Evolutionary conservation across 2,329 filamentous ascomycete genomes (phyloP), one percentile per base, ranked within the genome.

Genomic region (Elsinoe ampelina): DNA sequence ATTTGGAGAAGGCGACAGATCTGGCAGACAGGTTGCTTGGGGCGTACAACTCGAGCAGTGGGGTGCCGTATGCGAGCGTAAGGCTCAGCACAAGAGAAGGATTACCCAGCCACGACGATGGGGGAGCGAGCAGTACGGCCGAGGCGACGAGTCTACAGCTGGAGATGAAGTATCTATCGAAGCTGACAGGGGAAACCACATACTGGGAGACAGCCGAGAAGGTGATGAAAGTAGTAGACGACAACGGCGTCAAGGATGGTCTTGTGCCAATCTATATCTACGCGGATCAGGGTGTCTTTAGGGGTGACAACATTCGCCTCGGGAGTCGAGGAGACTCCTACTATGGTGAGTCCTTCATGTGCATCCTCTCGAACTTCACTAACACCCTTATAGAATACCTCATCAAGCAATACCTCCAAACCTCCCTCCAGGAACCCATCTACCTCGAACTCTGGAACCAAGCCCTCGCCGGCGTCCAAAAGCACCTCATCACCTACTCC

Each of bases 361-460:
- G 2, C 26, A 32, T 5, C 11, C 4, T 2, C 35, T 10, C 10
- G 2, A n/a, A 10, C 20, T 34, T 17, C 15, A 13, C 48, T 39
- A 13, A 32, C 48, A 15, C 1, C 39, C 58, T 22, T 1, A 20
- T 35, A 76, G 89, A 98, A 73, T 98, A 98, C 70, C 82, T 98
- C 52, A 95, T 97, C 76, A 98, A 98, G 75, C 93, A 98, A 70
- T 97, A 95, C 68, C 78, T 96, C 17, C 93, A 98, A 71, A 98
- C 93, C 11, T 88, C 87, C 57, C 83, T 87, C 68, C 79, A 91
- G 66, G 92, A 98, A 69, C 78, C 83, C 0, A 74, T 97, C 13
- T 98, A 98, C 71, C 78, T 85, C 62, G 87, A 93, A 12, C 88
- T 98, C 84, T 98, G 95, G 91, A 80, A 92, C 38, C 87, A 98